Base-by-base conservation (phyloP, 2,329 filamentous ascomycete species). In the Cercospora zeina region DNA sequence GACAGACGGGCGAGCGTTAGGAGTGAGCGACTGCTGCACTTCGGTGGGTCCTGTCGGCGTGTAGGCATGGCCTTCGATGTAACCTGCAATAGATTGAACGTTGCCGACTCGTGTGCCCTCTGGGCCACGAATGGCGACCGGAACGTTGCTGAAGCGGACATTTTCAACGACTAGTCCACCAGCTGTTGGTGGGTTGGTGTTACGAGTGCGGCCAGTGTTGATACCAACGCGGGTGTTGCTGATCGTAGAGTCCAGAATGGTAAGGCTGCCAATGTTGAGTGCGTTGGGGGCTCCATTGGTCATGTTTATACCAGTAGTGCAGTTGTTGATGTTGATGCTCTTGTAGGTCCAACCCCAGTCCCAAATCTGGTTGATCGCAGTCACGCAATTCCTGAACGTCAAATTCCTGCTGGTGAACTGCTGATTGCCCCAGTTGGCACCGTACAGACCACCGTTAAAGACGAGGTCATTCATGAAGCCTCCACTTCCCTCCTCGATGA, bases 81-180 rank as follows among this genome's bases (percentile, higher is more conserved):
- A 81, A 7, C 72, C 77, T 30, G 68, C 65, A 55, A 81, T 77
- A 19, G 55, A 59, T 4, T 72, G 58, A 1, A 56, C 58, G 31
- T 59, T 62, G 27, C 51, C 76, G 6, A 68, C 73, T 13, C 76
- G 75, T 2, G 71, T 67, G 4, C 73, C 74, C 24, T 71, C 73
- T 13, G 74, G 69, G 4, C 75, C 76, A 57, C 77, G 70, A 3
- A 82, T 74, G 11, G 78, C 81, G 14, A 76, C 71, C 2, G 71
- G 74, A 4, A 84, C 82, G 59, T 84, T 83, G 30, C 76, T 75
- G 14, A 87, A 72, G 10, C 73, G 68, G 16, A 85, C 75, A 57
- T 85, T 86, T 65, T 87, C 84, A 36, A 87, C 62, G 13, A 85
- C 80, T 33, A 86, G 59, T 58, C 77, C 80, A n/a, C 80, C 81